Evolutionary conservation across 345 rosid genomes (phyloP).

Genomic region (Erodium maritimum): DNA sequence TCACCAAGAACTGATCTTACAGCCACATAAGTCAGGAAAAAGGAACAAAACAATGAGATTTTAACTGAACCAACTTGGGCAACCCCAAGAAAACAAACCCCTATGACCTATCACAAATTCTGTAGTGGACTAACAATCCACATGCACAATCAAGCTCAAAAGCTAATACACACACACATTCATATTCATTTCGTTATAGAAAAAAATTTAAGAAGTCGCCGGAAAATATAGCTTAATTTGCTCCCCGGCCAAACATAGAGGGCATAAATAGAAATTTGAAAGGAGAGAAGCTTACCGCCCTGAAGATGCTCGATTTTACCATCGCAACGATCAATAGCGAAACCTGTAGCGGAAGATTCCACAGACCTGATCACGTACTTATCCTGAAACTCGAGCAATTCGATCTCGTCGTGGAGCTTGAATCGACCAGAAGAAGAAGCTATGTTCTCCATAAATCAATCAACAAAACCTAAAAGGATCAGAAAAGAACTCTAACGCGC

Average conservation of each 20-base stretch:
- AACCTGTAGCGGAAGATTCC: conserved; percentile 49
- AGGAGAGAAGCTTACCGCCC: conserved; percentile 32
- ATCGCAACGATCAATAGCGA: conserved; percentile 56
- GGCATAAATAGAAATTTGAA: not conserved
- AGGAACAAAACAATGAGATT: too few relatives aligned
- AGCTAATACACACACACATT: not conserved
- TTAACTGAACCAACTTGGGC: too few relatives aligned
- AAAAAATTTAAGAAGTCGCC: too few relatives aligned
- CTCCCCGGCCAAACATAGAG: not conserved
- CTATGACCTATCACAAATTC: not conserved
- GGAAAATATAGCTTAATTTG: too few relatives aligned
- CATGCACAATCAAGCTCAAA: not conserved
- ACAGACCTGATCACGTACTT: conserved; percentile 59
- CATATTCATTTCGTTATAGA: too few relatives aligned
- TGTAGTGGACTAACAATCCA: not conserved
- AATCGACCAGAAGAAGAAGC: conserved; percentile 30
- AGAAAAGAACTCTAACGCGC: not conserved
- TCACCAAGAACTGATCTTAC: not conserved
- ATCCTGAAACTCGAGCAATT: conserved; percentile 65
- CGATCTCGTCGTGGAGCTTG: conserved; percentile 55
- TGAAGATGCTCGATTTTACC: conserved; percentile 48
- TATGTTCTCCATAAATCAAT: conserved; percentile 29
- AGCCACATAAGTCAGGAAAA: not conserved
- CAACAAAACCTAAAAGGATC: not conserved
- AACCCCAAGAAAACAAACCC: too few relatives aligned